Evolutionary conservation across 2,329 filamentous ascomycete species (phyloP).

Genomic region (Metarhizium guizhouense): DNA sequence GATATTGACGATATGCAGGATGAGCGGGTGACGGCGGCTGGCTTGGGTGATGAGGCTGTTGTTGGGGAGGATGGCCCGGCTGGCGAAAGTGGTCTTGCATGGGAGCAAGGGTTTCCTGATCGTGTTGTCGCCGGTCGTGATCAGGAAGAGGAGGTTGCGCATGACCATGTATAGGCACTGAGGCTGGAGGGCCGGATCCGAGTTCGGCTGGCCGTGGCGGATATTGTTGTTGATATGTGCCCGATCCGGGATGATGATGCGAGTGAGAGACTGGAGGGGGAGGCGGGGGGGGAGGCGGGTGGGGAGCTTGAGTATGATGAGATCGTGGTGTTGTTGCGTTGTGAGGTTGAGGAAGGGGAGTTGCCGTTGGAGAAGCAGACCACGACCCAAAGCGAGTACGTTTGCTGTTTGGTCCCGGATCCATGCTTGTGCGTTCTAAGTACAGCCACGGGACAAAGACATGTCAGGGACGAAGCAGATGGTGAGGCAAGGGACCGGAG

Average conservation of each 20-base stretch:
- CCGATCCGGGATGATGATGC: conserved; percentile 21
- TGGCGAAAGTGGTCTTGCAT: conserved; percentile 43
- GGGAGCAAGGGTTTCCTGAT: conserved; percentile 43
- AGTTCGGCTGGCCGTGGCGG: conserved; percentile 24
- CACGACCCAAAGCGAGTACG: conserved; percentile 46
- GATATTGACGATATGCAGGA: conserved; percentile 33
- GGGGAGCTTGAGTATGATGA: conserved; percentile 8
- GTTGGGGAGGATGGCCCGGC: conserved; percentile 14
- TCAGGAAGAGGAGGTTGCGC: conserved; percentile 29
- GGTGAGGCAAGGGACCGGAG: conserved; percentile 28
- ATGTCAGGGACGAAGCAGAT: conserved; percentile 26
- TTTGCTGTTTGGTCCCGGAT: conserved; percentile 49
- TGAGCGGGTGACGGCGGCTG: conserved; percentile 35
- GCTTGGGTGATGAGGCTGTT: conserved; percentile 11
- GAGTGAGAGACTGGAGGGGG: conserved; percentile 13
- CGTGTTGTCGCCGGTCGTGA: conserved; percentile 46
- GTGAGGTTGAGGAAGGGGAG: conserved; percentile 38
- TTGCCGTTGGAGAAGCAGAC: conserved; percentile 38
- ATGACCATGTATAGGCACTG: conserved; percentile 20
- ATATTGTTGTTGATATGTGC: conserved; percentile 33
- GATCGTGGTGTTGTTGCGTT: conserved; percentile 19
- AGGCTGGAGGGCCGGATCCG: conserved; percentile 16
- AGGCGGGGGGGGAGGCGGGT: background rate
- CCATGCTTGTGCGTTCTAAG: conserved; percentile 44
- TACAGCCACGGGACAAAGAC: conserved; percentile 22